Base-by-base conservation (phyloP, 2,329 filamentous ascomycete species). In the Daldinia sp. region DNA sequence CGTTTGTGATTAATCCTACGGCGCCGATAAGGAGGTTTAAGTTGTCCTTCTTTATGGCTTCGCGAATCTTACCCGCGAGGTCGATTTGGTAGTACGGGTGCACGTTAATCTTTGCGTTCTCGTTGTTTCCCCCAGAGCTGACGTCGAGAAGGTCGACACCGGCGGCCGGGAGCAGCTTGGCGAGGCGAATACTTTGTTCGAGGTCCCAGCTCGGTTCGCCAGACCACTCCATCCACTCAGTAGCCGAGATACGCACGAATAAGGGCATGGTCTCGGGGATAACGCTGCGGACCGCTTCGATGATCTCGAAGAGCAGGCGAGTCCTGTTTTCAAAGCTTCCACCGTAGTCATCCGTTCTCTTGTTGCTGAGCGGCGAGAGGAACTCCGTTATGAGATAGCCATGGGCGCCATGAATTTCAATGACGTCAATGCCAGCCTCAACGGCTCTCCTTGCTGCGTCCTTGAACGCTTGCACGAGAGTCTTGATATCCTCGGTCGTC, bases 81-180 rank as follows among this genome's bases (percentile, higher is more conserved):
- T 90, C 88, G 23, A 90, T 86, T 82, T 97, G 94, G 83, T 92
- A 95, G 42, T 86, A 88, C 1, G 90, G 88, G 50, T 87, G 86
- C 12, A 85, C 74, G 20, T 87, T 79, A 70, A 93, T 88, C 77
- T 89, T 83, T 76, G 92, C 89, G 50, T 80, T 78, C 39, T 83
- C 79, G 77, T 89, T 87, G 77, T 92, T 92, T 42, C 92, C 94
- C 37, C 90, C 93, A 0, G 89, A 90, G 73, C 90, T 93, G 64
- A 97, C 88, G 78, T 98, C 94, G 33, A 97, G 85, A 15, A 97
- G 82, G 78, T 98, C 94, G 48, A 97, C 86, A 33, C 94, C 94
- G 12, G 86, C 83, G 0, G 86, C 87, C 0, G 92, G 91, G 0
- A 98, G 86, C 9, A 91, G 82, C 76, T 87, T 86, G 13, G 93